phyloP scores from a whole-genome alignment of 202 grass and related monocot species.

The Musa balbisiana region DNA sequence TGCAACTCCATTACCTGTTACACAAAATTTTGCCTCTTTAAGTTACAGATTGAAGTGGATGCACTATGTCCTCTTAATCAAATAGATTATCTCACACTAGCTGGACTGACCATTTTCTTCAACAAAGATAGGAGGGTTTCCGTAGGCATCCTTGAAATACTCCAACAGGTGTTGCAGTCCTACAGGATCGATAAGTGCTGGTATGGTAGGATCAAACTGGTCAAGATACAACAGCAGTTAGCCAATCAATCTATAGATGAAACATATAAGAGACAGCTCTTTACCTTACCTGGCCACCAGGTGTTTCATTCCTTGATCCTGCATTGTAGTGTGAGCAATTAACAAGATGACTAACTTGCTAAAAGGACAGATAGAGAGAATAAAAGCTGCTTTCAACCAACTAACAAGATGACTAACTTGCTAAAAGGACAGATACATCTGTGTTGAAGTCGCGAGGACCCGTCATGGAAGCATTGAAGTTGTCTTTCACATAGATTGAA shows the following conservation, averaged over 20 bases:
- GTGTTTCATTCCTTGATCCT: constrained; percentile 38
- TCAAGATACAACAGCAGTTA: constrained; percentile 1
- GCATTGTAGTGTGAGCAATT: not conserved
- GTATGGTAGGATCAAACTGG: constrained; percentile 26
- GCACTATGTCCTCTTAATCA: not conserved
- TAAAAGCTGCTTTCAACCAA: not conserved
- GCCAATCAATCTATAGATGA: not conserved
- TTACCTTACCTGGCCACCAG: constrained; percentile 42
- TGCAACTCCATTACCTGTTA: constrained; percentile 18
- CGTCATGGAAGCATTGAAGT: constrained; percentile 14
- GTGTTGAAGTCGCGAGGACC: constrained; percentile 31
- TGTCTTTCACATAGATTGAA: constrained; percentile 54
- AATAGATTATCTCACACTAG: not conserved
- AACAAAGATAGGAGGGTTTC: constrained; percentile 41
- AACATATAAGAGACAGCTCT: not conserved
- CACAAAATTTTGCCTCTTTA: not conserved
- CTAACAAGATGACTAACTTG: constrained; percentile 25
- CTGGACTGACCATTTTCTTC: constrained; percentile 51
- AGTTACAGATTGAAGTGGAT: not conserved
- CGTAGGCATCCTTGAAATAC: constrained; percentile 41
- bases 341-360: constrained; percentile 28
- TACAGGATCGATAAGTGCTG: constrained; percentile 30
- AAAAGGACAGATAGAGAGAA: constrained; percentile 4
- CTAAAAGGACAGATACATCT: constrained; percentile 25
- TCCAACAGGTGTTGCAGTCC: constrained; percentile 42